A percentile compares a stretch with the other conserved stretches of the same genome.
Evolutionary conservation across 2,329 filamentous ascomycete genomes (phyloP).

Genomic region (Pezicula radicicola): DNA sequence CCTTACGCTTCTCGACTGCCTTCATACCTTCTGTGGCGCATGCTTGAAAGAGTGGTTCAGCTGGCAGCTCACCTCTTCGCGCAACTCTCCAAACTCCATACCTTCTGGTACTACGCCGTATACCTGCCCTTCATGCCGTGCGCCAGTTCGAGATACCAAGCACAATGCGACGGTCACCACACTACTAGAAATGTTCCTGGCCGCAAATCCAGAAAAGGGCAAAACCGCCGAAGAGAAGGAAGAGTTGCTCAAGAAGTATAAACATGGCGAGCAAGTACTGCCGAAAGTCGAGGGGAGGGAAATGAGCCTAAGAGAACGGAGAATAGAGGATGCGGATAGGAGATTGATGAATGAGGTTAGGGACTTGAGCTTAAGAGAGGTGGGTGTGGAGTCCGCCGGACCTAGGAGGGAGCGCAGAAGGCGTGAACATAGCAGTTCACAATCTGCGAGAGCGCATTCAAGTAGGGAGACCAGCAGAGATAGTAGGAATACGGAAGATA

Average conservation of each 20-base stretch:
- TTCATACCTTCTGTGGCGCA: conserved; percentile 93
- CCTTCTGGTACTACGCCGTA: conserved; percentile 44
- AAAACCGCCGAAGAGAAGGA: conserved; percentile 70
- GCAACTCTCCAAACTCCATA: conserved; percentile 19
- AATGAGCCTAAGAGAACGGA: conserved; percentile 49
- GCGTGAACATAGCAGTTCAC: conserved; percentile 22
- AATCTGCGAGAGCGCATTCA: conserved; percentile 20
- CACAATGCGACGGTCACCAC: conserved; percentile 91
- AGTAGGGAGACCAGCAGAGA: conserved; percentile 32
- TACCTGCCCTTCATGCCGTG: conserved; percentile 92
- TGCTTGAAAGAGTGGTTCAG: conserved; percentile 96
- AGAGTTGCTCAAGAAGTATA: conserved; percentile 74
- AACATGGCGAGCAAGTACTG: conserved; percentile 76
- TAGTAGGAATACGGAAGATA: conserved; percentile 20
- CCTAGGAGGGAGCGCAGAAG: conserved; percentile 24
- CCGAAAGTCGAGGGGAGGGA: conserved; percentile 53
- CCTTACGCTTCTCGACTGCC: conserved; percentile 85
- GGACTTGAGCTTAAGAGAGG: conserved; percentile 53
- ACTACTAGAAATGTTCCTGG: conserved; percentile 82
- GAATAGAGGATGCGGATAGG: conserved; percentile 41
- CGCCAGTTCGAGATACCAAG: conserved; percentile 78
- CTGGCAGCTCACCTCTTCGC: conserved; percentile 52
- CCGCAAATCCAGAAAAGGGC: conserved; percentile 72
- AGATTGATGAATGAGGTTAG: conserved; percentile 26
- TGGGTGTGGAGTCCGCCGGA: conserved; percentile 41